A percentile compares a stretch with the other conserved stretches of the same genome.
Evolutionary conservation across 192 early-diverging fungal species (phyloP).

Genomic region (Coemansia sp.): DNA sequence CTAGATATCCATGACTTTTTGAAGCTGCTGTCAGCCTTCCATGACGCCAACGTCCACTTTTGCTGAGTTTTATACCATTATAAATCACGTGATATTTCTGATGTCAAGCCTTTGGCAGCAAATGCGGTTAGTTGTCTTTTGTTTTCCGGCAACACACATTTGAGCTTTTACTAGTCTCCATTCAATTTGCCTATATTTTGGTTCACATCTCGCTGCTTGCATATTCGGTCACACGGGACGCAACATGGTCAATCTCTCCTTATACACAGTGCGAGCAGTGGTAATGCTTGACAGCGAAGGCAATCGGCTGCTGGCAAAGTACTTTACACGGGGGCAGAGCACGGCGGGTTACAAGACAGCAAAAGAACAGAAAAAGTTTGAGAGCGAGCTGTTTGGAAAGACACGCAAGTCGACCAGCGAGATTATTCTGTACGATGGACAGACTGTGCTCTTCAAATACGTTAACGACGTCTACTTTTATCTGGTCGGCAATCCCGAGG

Average conservation of each 20-base stretch:
- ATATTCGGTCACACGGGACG: background rate
- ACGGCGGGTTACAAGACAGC: constrained; percentile 27
- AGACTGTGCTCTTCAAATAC: constrained; percentile 83
- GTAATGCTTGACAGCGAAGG: constrained; percentile 91
- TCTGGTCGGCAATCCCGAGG: constrained; percentile 83
- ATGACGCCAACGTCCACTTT: constrained; percentile 89
- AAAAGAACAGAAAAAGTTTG: constrained; percentile 90
- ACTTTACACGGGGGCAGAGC: constrained; percentile 60
- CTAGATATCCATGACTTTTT: constrained; percentile 94
- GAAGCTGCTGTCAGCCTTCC: constrained; percentile 84
- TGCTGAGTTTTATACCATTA: constrained; percentile 49
- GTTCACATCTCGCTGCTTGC: background rate
- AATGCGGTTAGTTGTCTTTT: background rate
- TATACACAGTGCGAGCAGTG: constrained; percentile 85
- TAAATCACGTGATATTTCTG: background rate
- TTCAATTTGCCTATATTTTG: background rate
- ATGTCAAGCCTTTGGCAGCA: background rate
- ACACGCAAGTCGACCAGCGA: constrained; percentile 79
- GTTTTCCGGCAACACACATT: background rate
- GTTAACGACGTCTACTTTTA: constrained; percentile 88
- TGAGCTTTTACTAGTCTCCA: background rate
- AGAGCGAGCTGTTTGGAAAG: constrained; percentile 88
- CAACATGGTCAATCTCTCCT: constrained; percentile 72
- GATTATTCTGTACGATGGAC: constrained; percentile 91
- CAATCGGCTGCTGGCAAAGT: constrained; percentile 89